Evolutionary conservation across 2,329 filamentous ascomycete genomes (phyloP), one percentile per base, ranked within the genome.

Genomic region (Trichoderma sp.): DNA sequence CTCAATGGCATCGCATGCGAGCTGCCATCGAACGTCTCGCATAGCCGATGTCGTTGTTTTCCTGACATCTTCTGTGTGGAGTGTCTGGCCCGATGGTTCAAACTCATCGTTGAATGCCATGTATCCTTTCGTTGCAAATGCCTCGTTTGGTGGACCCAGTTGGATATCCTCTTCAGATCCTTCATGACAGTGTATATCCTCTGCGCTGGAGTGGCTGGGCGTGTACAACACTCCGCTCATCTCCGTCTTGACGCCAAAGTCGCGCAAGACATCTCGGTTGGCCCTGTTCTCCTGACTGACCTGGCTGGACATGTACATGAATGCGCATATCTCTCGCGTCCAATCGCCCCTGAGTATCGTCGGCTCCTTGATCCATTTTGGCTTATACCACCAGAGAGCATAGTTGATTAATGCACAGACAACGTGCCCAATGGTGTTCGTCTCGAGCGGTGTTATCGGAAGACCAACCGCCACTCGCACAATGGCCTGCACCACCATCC

Each of bases 401-500:
- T 75, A 77, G 43, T 77, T 74, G 9, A 68, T 52, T 24, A 76
- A 69, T 4, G 75, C 74, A 62, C 75, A 78, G 7, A 73, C 54
- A 5, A 77, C 73, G 67, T 78, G 75, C 0, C 70, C 71, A 34
- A 76, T 66, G 1, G 75, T 76, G 65, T 76, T 72, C 1, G 77
- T 64, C 59, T 79, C 76, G 12, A 79, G 71, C 7, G 77, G 70
- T 0, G 74, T 75, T 12, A 80, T 65, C 0, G 78, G 76, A 0
- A 79, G 67, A 6, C 68, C 66, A 17, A 72, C 67, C 1, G 70
- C 69, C 15, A 72, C 65, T 1, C 78, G 72, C 2, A 72, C 73
- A 21, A 78, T 67, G 41, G 68, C 69, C 51, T 79, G 76, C 3
- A 77, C 48, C 3, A 76, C 62, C 64, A 79, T 76, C 78, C 78